Evolutionary conservation across 2,329 filamentous ascomycete genomes (phyloP).

Genomic region (Nectriaceae sp.): DNA sequence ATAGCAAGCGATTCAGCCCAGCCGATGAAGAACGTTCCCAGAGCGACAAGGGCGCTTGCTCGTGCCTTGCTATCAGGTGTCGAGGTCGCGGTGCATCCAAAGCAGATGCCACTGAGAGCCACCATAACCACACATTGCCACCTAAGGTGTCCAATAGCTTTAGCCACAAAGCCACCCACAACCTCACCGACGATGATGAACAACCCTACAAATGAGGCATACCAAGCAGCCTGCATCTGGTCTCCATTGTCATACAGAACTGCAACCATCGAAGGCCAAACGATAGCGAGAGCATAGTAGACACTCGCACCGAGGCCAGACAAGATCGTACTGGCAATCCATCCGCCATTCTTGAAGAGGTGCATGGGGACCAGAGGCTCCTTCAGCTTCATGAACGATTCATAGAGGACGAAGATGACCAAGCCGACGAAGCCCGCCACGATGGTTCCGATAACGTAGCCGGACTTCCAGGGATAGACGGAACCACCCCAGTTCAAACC

Average conservation of each 20-base stretch:
- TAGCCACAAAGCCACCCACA: conserved; percentile 26
- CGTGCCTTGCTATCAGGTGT: conserved; percentile 28
- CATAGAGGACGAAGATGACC: conserved; percentile 29
- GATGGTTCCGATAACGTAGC: conserved; percentile 31
- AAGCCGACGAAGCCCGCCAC: conserved; percentile 27
- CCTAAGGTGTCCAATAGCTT: conserved; percentile 32
- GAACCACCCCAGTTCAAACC: conserved; percentile 34
- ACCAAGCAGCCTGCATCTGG: conserved; percentile 26
- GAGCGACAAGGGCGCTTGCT: conserved; percentile 29
- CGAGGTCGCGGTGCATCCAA: conserved; percentile 31
- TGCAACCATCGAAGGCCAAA: conserved; percentile 38
- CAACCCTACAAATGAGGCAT: conserved; percentile 29
- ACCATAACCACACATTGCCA: conserved; percentile 34
- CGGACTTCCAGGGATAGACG: conserved; percentile 35
- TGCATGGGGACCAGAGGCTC: conserved; percentile 40
- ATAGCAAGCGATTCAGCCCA: conserved; percentile 38
- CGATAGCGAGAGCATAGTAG: conserved; percentile 40
- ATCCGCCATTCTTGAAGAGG: conserved; percentile 35
- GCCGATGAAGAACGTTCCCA: conserved; percentile 38
- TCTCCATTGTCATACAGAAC: conserved; percentile 31
- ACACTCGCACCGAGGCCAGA: conserved; percentile 38
- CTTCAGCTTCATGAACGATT: conserved; percentile 27
- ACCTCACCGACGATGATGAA: conserved; percentile 31
- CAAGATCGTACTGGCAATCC: conserved; percentile 33
- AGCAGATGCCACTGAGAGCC: conserved; percentile 31